These are phyloP conservation scores for Davidsoniella neocaledoniae DNA, from an alignment of 2,329 filamentous ascomycete genomes.

Conservation along the genomic window DNA sequence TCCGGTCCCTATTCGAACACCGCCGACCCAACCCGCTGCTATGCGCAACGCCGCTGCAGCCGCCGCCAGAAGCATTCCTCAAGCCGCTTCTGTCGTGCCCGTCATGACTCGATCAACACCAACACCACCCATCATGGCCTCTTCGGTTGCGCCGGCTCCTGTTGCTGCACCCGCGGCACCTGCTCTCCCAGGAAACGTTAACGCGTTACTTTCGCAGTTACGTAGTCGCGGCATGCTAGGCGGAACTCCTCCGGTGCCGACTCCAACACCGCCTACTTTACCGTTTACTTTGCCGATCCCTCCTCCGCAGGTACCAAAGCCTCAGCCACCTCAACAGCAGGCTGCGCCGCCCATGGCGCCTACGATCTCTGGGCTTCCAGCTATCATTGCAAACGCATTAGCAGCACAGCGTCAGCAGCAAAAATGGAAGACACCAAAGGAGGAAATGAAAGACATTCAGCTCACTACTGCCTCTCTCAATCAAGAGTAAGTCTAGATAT, in stretches of 20 bases:
- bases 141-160: conserved; percentile 19
- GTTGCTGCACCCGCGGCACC: conserved; percentile 20
- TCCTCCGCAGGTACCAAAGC: conserved; percentile 8
- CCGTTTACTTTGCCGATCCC: conserved; percentile 2
- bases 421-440: conserved; percentile 15
- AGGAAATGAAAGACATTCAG: conserved; percentile 19
- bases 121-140: neutral
- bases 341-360: conserved; percentile 14
- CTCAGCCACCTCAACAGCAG: neutral
- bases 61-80: conserved; percentile 20
- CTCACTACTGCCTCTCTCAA: conserved; percentile 55
- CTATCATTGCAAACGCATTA: conserved; percentile 22
- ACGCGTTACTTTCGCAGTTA: conserved; percentile 10
- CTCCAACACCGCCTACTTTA: conserved; percentile 16
- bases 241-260: conserved; percentile 17
- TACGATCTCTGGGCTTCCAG: conserved; percentile 17
- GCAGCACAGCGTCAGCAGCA: conserved; percentile 16
- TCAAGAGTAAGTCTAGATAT: conserved; percentile 36
- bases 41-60: conserved; percentile 34
- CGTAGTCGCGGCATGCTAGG: conserved; percentile 14
- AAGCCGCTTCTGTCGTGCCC: conserved; percentile 5
- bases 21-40: conserved; percentile 14
- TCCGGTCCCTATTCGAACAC: neutral
- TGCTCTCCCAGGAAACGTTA: no score
- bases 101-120: conserved; percentile 15